A percentile compares a stretch with the other conserved stretches of the same genome.
Evolutionary conservation across 495 filamentous ascomycete genomes (phyloP).

Genomic region (Penicilliopsis zonata): DNA sequence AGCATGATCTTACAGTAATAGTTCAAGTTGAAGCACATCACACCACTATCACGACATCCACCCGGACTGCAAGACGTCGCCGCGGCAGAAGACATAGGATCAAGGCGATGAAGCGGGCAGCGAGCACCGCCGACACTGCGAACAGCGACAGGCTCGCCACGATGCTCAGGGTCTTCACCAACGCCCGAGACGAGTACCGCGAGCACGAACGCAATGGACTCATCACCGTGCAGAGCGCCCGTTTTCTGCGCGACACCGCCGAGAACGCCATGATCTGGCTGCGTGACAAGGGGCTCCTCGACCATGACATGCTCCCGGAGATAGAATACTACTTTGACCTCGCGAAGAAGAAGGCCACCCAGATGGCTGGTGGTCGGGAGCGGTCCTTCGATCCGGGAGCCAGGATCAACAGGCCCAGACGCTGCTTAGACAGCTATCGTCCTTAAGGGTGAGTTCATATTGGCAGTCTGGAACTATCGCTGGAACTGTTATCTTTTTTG

Average conservation of each 20-base stretch:
- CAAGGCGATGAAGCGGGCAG: too few species aligned
- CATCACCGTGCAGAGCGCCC: constrained; percentile 15
- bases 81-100: too few species aligned
- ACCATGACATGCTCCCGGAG: constrained; percentile 17
- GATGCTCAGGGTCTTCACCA: constrained; percentile 21
- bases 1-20: too few species aligned
- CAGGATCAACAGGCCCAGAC: too few species aligned
- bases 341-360: constrained; percentile 20
- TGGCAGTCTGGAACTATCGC: too few species aligned
- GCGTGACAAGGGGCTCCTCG: constrained; percentile 7
- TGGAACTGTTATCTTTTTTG: too few species aligned
- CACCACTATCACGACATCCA: too few species aligned
- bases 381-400: constrained; percentile 34
- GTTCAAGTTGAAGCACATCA: too few species aligned
- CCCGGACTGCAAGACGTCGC: too few species aligned
- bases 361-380: constrained; percentile 31
- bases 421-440: too few species aligned
- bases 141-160: constrained; percentile 12
- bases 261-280: constrained; percentile 32
- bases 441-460: too few species aligned
- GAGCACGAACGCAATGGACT: constrained; percentile 6
- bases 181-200: constrained; percentile 25
- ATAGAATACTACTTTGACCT: constrained; percentile 15
- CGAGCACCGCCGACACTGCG: constrained; percentile 1
- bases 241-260: constrained; percentile 37